These are phyloP conservation scores for Kuraishia floccosa DNA, from an alignment of 805 yeast species.

Conservation along the genomic window DNA sequence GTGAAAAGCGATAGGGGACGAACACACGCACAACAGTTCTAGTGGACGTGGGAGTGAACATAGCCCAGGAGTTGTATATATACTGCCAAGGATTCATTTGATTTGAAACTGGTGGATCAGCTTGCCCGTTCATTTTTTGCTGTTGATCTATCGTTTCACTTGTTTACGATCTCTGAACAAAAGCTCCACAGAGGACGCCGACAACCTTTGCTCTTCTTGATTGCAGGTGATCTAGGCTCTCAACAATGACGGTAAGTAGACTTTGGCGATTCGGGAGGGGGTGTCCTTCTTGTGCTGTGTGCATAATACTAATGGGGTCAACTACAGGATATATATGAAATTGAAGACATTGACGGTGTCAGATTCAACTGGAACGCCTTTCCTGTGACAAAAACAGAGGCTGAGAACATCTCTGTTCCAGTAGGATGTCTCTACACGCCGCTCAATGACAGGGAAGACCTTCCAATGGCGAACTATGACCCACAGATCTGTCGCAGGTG, in stretches of 20 bases:
- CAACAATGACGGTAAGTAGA: not conserved
- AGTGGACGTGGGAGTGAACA: no score
- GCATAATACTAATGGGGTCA: not conserved
- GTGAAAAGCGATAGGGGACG: no score
- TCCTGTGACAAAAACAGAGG: constrained; percentile 83
- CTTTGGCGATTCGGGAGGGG: not conserved
- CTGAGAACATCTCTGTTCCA: constrained; percentile 87
- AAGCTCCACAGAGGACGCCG: no score
- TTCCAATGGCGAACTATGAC: constrained; percentile 74
- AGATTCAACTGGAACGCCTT: constrained; percentile 78
- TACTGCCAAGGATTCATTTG: no score
- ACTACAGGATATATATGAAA: constrained; percentile 37
- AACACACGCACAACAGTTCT: no score
- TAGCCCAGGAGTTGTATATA: no score
- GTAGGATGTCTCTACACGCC: constrained; percentile 96
- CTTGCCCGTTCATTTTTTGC: no score
- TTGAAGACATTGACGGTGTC: constrained; percentile 52
- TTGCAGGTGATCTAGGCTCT: not conserved
- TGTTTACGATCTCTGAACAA: no score
- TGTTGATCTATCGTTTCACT: no score
- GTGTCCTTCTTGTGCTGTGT: not conserved
- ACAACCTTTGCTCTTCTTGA: no score
- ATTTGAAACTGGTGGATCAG: no score
- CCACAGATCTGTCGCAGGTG: constrained; percentile 81
- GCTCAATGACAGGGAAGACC: constrained; percentile 62